Conservation (phyloP, 2,329 filamentous ascomycete species). For the Tetracladium maxilliforme region DNA sequence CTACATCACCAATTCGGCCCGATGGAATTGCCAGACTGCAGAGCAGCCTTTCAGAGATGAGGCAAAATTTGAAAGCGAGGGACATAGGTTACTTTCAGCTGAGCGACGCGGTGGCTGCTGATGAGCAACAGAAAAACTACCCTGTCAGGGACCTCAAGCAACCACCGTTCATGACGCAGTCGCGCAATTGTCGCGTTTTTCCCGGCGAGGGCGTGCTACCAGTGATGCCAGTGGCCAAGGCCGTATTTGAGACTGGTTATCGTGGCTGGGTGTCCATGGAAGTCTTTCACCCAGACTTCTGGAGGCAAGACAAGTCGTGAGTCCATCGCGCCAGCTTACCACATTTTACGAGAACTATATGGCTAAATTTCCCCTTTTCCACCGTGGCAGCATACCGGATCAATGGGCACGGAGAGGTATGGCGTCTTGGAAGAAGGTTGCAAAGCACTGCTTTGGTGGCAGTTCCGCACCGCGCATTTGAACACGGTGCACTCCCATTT, state of each 20-base stretch:
- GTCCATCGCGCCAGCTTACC: too few species aligned
- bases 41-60: conserved; percentile 6
- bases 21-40: conserved; percentile 3
- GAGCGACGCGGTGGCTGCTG: conserved; percentile 9
- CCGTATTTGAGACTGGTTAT: conserved; percentile 4
- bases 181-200: conserved; percentile 9
- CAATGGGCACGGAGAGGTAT: too few species aligned
- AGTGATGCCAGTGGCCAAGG: conserved; percentile 6
- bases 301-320: neutral
- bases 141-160: conserved; percentile 6
- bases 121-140: conserved; percentile 6
- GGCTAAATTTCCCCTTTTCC: too few species aligned
- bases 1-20: conserved; percentile 2
- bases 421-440: too few species aligned
- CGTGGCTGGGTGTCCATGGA: conserved; percentile 8
- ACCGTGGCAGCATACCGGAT: too few species aligned
- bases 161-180: conserved; percentile 10
- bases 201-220: conserved; percentile 8
- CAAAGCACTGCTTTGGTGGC: too few species aligned
- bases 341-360: too few species aligned
- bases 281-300: conserved; percentile 2
- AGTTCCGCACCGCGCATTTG: too few species aligned
- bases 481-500: too few species aligned
- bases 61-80: conserved; percentile 3
- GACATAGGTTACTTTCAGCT: conserved; percentile 8